Conservation (phyloP, 140 eudicot species). For the Bidens hawaiensis region DNA sequence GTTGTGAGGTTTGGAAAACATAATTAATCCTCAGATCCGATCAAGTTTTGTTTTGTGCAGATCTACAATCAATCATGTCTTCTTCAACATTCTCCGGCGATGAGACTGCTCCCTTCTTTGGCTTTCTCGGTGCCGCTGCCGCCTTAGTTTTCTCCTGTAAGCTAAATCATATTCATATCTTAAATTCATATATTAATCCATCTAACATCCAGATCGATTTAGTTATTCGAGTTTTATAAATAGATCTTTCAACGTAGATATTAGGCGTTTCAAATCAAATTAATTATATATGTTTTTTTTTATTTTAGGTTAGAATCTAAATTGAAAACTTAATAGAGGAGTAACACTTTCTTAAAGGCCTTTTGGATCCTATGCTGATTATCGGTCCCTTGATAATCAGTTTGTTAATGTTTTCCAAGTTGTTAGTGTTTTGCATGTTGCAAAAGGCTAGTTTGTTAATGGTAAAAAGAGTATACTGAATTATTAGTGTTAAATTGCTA, state of each 20-base stretch:
- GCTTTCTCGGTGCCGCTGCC: conserved; percentile 71
- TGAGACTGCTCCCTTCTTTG: conserved; percentile 71
- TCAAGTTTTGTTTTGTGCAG: conserved; percentile 20
- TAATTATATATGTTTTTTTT: not conserved
- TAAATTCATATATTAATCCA: not conserved
- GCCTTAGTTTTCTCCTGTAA: conserved; percentile 70
- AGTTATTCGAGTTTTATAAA: not conserved
- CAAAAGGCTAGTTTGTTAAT: too few relatives aligned
- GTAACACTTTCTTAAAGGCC: too few relatives aligned
- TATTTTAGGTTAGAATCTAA: not conserved
- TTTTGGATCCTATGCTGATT: too few relatives aligned
- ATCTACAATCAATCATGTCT: conserved; percentile 43
- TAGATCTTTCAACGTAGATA: not conserved
- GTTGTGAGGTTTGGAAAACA: conserved; percentile 10
- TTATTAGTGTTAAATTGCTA: too few relatives aligned
- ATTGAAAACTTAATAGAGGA: too few relatives aligned
- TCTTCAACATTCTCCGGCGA: conserved; percentile 65
- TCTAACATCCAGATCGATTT: conserved; percentile 4
- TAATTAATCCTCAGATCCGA: conserved; percentile 40
- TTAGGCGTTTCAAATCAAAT: not conserved
- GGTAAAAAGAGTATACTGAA: too few relatives aligned
- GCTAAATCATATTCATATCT: conserved; percentile 22
- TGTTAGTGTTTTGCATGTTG: too few relatives aligned
- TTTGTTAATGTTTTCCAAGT: too few relatives aligned
- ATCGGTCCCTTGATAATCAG: too few relatives aligned